Percentiles rank a stretch among this genome's conserved stretches.
These are phyloP conservation scores for Chrysoporthe cubensis DNA, from an alignment of 2,329 filamentous ascomycete species.

Conservation along the genomic window DNA sequence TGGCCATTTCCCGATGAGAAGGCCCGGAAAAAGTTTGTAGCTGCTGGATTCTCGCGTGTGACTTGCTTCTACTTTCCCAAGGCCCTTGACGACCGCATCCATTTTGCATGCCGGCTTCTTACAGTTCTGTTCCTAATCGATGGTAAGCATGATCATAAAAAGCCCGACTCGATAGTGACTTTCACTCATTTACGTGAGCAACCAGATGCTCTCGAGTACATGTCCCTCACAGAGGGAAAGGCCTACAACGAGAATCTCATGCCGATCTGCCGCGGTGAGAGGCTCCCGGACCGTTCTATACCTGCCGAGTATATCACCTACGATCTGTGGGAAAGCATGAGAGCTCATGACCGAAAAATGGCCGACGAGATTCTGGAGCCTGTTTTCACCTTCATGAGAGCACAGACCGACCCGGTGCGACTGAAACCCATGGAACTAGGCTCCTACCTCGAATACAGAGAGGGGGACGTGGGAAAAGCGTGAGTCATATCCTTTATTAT, in stretches of 20 bases:
- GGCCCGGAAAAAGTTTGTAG: conserved; percentile 38
- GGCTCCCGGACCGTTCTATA: conserved; percentile 37
- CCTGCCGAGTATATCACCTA: conserved; percentile 44
- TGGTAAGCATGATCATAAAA: conserved; percentile 36
- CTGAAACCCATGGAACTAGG: conserved; percentile 36
- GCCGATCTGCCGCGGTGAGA: conserved; percentile 38
- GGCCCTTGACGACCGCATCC: conserved; percentile 43
- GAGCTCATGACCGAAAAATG: conserved; percentile 38
- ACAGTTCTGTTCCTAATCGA: conserved; percentile 48
- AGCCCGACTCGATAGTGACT: no score
- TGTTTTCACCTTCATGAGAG: conserved; percentile 45
- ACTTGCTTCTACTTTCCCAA: conserved; percentile 45
- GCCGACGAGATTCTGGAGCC: conserved; percentile 44
- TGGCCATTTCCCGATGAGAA: conserved; percentile 43
- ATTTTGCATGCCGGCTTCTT: conserved; percentile 43
- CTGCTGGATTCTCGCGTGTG: conserved; percentile 40
- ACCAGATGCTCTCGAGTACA: conserved; percentile 46
- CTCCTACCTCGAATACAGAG: conserved; percentile 43
- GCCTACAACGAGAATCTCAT: conserved; percentile 45
- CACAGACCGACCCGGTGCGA: conserved; percentile 42
- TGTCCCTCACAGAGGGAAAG: conserved; percentile 44
- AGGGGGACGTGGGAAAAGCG: conserved; percentile 46
- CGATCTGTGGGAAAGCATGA: conserved; percentile 46
- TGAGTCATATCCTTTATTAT: conserved; percentile 32
- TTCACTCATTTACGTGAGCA: no score